Percentiles rank a stretch among this genome's conserved stretches.
Conservation (phyloP, 768 basidiomycete genomes). For the Leccinum sublutescens region DNA sequence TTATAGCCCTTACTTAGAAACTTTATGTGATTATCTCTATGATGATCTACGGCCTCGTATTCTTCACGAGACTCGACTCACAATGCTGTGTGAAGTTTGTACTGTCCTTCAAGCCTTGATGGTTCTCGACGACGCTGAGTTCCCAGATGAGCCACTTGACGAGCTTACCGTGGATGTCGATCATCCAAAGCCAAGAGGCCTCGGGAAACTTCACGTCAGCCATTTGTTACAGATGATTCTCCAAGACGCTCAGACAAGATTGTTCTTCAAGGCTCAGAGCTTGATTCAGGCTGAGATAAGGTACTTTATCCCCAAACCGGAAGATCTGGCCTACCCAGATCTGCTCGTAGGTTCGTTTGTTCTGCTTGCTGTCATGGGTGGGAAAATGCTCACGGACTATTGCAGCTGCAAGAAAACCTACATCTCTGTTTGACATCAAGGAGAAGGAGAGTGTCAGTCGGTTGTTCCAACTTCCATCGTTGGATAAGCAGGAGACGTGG, state of each 20-base stretch:
- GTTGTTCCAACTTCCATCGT: conserved; percentile 66
- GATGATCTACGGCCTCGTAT: conserved; percentile 96
- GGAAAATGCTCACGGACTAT: conserved; percentile 5
- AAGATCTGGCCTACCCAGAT: conserved; percentile 85
- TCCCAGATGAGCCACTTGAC: conserved; percentile 31
- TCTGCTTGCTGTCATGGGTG: not conserved
- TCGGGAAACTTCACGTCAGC: conserved; percentile 71
- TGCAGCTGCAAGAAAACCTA: conserved; percentile 47
- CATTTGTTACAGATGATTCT: conserved; percentile 84
- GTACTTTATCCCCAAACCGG: conserved; percentile 72
- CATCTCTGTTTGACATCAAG: conserved; percentile 43
- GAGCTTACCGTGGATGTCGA: conserved; percentile 42
- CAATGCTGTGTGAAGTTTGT: conserved; percentile 90
- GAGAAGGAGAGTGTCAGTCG: conserved; percentile 72
- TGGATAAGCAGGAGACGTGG: conserved; percentile 83
- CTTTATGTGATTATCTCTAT: conserved; percentile 89
- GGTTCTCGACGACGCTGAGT: conserved; percentile 74
- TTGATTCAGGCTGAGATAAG: conserved; percentile 87
- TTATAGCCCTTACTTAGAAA: conserved; percentile 83
- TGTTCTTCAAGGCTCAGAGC: conserved; percentile 95
- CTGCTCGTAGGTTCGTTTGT: conserved; percentile 63
- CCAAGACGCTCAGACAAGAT: conserved; percentile 92
- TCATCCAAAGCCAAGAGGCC: conserved; percentile 36
- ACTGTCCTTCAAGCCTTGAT: conserved; percentile 95
- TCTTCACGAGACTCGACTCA: conserved; percentile 86